A percentile compares a stretch with the other conserved stretches of the same genome.
phyloP scores from a whole-genome alignment of 257 asterid genomes.

The Craterostigma plantagineum region DNA sequence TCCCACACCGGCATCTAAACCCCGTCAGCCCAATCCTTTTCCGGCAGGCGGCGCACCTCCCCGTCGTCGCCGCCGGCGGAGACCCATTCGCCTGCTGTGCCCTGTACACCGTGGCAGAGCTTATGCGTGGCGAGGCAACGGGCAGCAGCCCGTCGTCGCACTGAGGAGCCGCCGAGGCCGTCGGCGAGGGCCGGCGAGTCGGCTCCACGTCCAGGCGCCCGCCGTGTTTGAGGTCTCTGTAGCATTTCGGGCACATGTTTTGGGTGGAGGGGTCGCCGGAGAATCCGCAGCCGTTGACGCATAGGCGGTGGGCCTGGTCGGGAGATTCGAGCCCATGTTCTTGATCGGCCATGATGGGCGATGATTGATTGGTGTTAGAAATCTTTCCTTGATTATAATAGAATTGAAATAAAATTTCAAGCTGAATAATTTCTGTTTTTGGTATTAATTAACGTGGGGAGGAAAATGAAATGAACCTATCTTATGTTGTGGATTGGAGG shows the following conservation, averaged over 20 bases:
- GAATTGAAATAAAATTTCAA: too few relatives aligned
- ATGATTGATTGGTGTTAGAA: too few relatives aligned
- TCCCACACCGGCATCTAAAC: slow-evolving; percentile 1
- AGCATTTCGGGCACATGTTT: slow-evolving; percentile 2
- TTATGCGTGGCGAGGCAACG: neutral
- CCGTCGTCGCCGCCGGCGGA: neutral
- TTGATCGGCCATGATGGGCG: too few relatives aligned
- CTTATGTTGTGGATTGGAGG: too few relatives aligned
- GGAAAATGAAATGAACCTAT: too few relatives aligned
- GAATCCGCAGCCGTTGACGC: slow-evolving; percentile 1
- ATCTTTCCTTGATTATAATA: too few relatives aligned
- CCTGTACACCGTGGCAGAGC: neutral
- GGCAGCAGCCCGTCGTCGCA: neutral
- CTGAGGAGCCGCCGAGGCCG: neutral
- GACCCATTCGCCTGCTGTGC: neutral
- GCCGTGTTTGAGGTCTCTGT: slow-evolving; percentile 1
- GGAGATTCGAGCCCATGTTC: too few relatives aligned
- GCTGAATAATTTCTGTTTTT: too few relatives aligned
- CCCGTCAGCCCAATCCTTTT: slow-evolving; percentile 2
- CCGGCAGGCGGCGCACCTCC: neutral
- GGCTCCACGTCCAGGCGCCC: too few relatives aligned
- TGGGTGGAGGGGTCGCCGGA: neutral
- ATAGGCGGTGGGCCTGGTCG: too few relatives aligned
- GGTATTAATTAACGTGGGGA: too few relatives aligned
- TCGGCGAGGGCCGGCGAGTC: neutral